A percentile compares a stretch with the other conserved stretches of the same genome.
phyloP scores from a whole-genome alignment of 148 eudicot genomes.

The Fagopyrum tataricum region DNA sequence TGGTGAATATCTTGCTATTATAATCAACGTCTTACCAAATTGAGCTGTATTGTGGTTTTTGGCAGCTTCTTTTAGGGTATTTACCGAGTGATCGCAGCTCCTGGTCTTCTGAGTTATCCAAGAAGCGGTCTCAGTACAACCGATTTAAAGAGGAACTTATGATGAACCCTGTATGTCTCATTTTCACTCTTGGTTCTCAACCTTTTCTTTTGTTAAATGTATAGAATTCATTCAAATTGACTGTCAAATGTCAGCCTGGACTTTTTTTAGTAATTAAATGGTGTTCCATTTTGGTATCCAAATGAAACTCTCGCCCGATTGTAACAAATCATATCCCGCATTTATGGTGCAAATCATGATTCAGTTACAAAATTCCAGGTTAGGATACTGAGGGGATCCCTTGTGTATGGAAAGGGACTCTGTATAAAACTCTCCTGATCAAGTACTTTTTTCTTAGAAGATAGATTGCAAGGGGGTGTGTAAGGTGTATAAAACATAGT shows the following conservation, averaged over 20 bases:
- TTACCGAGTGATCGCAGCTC: conserved; percentile 66
- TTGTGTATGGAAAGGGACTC: not conserved
- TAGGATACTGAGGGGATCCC: not conserved
- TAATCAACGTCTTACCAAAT: not conserved
- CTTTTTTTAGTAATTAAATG: not conserved
- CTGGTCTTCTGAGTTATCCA: conserved; percentile 82
- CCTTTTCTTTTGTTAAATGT: not conserved
- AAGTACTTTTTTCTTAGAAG: not conserved
- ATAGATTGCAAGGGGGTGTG: not conserved
- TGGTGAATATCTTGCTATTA: not conserved
- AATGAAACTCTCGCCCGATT: not conserved
- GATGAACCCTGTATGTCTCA: conserved; percentile 59
- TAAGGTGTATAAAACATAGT: not conserved
- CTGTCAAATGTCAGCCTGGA: not conserved
- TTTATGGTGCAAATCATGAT: not conserved
- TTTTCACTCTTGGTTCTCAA: not conserved
- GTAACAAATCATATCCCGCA: not conserved
- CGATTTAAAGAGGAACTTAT: conserved; percentile 86
- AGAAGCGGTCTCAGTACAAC: conserved; percentile 84
- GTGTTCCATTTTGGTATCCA: not conserved
- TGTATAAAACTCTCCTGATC: not conserved
- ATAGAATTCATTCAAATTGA: not conserved
- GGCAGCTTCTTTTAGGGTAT: conserved; percentile 81
- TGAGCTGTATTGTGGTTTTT: conserved; percentile 14
- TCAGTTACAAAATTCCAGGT: not conserved